Conservation (phyloP, 345 rosid genomes). For the Isatis tinctoria region DNA sequence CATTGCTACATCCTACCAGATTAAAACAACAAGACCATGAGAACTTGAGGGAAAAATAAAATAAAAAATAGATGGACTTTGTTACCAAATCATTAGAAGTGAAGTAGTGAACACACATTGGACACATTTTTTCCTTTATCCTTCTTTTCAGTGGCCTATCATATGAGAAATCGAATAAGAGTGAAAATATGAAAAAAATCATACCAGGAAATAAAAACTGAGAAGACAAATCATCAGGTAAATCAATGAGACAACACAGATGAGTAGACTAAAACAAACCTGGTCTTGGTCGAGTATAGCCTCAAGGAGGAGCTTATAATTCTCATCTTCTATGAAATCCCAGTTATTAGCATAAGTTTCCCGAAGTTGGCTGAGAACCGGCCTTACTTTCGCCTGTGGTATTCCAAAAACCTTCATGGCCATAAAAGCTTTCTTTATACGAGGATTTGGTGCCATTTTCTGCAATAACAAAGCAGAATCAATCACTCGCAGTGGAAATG, state of each 20-base stretch:
- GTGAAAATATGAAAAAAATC: background rate
- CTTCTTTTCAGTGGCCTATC: background rate
- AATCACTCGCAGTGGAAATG: background rate
- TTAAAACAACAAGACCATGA: too few relatives aligned
- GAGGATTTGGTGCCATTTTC: constrained; percentile 57
- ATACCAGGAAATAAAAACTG: background rate
- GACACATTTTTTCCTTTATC: background rate
- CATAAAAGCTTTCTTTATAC: constrained; percentile 42
- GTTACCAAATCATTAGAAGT: too few relatives aligned
- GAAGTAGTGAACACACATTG: background rate
- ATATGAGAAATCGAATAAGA: background rate
- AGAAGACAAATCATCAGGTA: background rate
- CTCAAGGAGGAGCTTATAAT: constrained; percentile 61
- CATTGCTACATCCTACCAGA: background rate
- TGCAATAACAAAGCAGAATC: background rate
- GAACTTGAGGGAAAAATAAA: too few relatives aligned
- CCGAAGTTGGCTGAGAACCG: constrained; percentile 57
- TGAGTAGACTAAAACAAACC: constrained; percentile 35
- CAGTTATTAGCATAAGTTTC: constrained; percentile 62
- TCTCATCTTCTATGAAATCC: constrained; percentile 53
- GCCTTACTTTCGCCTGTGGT: constrained; percentile 42
- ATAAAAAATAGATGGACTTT: too few relatives aligned
- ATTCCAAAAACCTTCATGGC: constrained; percentile 67
- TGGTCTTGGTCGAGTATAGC: constrained; percentile 58
- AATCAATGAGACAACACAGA: background rate